Conservation (phyloP, 2,329 filamentous ascomycete species). For the Sarocladium strictum region DNA sequence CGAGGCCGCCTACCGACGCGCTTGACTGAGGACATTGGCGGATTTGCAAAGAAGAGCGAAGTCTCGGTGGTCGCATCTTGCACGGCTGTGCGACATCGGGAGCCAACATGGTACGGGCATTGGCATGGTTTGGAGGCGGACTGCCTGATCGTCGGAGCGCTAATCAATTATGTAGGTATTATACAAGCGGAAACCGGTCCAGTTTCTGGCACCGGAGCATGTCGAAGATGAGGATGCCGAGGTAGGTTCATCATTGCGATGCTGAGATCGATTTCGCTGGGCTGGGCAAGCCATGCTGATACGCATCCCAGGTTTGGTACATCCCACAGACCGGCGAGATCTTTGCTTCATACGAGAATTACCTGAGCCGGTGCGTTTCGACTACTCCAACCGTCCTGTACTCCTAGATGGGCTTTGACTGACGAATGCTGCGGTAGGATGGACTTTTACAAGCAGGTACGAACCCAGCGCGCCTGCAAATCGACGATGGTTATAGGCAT, state of each 20-base stretch:
- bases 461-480: conserved; percentile 15
- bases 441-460: conserved; percentile 89
- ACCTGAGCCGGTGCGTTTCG: conserved; percentile 66
- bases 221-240: conserved; percentile 78
- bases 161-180: conserved; percentile 58
- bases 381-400: too few relatives aligned
- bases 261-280: too few relatives aligned
- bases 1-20: not conserved
- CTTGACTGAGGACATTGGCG: not conserved
- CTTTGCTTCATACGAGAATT: conserved; percentile 83
- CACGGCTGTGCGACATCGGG: not conserved
- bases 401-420: too few relatives aligned
- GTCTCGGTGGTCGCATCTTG: not conserved
- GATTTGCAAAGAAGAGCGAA: not conserved
- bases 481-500: not conserved
- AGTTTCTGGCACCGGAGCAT: conserved; percentile 65
- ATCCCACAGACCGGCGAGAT: conserved; percentile 87
- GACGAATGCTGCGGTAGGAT: conserved; percentile 57
- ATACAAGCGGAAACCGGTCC: conserved; percentile 92
- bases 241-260: conserved; percentile 43
- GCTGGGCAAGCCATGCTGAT: not conserved
- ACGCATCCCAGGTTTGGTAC: conserved; percentile 68
- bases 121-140: not conserved
- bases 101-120: not conserved
- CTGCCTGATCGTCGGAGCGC: conserved; percentile 11